Evolutionary conservation across 306 rosid species (phyloP).

Genomic region (Comarum palustre): DNA sequence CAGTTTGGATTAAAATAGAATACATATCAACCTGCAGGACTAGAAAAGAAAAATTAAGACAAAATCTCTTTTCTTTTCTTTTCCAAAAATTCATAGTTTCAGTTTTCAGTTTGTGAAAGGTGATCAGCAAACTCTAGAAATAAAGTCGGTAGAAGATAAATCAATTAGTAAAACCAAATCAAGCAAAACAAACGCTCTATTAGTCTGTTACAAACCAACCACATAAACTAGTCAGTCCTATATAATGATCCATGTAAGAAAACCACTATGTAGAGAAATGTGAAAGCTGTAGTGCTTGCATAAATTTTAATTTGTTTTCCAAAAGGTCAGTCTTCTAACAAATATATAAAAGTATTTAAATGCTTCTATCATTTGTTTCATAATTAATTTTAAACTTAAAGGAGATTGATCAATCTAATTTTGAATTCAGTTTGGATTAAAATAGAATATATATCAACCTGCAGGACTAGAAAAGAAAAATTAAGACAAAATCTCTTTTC

Average conservation of each 20-base stretch:
- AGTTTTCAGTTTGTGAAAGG: background rate
- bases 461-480: background rate
- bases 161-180: background rate
- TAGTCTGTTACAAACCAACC: background rate
- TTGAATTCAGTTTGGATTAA: background rate
- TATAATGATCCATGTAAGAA: background rate
- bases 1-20: background rate
- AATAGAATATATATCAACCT: background rate
- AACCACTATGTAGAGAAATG: background rate
- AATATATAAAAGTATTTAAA: background rate
- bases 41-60: background rate
- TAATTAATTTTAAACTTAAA: background rate
- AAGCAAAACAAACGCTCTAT: background rate
- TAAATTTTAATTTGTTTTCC: background rate
- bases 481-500: background rate
- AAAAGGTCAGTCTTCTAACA: constrained; percentile 12
- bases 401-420: background rate
- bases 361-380: background rate
- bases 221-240: background rate
- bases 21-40: background rate
- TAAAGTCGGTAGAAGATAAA: background rate
- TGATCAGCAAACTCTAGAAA: background rate
- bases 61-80: background rate
- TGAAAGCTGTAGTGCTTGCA: background rate
- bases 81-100: background rate